Evolutionary conservation across 2,329 filamentous ascomycete genomes (phyloP).

Genomic region (Cladorrhinum sp.): DNA sequence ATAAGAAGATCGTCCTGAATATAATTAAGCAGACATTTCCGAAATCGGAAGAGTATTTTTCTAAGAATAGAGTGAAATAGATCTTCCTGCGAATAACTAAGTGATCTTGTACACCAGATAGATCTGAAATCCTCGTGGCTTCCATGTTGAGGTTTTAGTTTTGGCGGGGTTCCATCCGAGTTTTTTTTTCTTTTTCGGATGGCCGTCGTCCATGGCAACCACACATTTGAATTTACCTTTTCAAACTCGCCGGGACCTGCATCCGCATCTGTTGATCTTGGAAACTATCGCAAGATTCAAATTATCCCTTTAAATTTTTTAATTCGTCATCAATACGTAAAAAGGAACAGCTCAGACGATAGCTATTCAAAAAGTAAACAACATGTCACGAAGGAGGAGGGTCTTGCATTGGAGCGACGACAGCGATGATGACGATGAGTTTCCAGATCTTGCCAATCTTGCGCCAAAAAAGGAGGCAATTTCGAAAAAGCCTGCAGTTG

Average conservation of each 20-base stretch:
- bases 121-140: too few relatives aligned
- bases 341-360: too few relatives aligned
- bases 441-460: conserved; percentile 21
- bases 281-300: neutral
- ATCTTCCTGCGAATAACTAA: too few relatives aligned
- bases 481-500: neutral
- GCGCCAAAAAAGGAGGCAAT: conserved; percentile 3
- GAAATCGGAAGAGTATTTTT: too few relatives aligned
- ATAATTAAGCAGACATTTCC: too few relatives aligned
- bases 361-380: neutral
- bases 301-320: too few relatives aligned
- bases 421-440: conserved; percentile 18
- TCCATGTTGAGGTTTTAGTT: neutral
- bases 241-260: neutral
- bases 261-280: neutral
- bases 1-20: too few relatives aligned
- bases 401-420: conserved; percentile 16
- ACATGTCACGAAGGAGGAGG: conserved; percentile 16
- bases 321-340: neutral
- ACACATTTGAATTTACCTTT: neutral
- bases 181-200: neutral
- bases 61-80: too few relatives aligned
- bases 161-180: neutral
- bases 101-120: too few relatives aligned
- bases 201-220: conserved; percentile 10